These are phyloP conservation scores for Macrophomina tecta DNA, from an alignment of 2,329 filamentous ascomycete species.

Conservation along the genomic window DNA sequence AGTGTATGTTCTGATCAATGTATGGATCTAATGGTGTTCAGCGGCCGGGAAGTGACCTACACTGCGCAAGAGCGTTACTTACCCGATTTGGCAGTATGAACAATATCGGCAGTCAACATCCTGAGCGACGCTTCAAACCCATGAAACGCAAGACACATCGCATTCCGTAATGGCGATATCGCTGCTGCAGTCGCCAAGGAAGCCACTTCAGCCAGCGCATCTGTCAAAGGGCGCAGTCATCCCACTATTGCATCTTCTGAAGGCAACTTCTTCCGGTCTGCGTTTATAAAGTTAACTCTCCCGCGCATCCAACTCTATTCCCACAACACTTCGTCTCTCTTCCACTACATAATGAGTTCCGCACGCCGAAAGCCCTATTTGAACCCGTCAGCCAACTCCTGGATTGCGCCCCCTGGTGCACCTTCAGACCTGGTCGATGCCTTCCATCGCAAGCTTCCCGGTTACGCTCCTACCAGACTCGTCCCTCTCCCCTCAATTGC, in stretches of 20 bases:
- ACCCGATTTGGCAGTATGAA: background rate
- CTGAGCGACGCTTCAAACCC: background rate
- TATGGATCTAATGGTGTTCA: background rate
- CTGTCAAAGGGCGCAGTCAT: background rate
- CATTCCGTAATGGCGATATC: background rate
- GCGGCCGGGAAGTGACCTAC: background rate
- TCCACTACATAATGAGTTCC: background rate
- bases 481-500: slow-evolving; percentile 59
- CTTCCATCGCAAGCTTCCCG: slow-evolving; percentile 49
- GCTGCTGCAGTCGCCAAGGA: background rate
- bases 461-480: slow-evolving; percentile 60
- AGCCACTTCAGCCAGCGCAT: background rate
- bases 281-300: background rate
- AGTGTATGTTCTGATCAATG: background rate
- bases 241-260: background rate
- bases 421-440: background rate
- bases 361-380: background rate
- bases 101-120: background rate
- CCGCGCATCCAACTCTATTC: too few species aligned
- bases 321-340: too few species aligned
- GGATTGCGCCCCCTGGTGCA: background rate
- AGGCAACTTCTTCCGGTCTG: background rate
- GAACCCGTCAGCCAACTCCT: slow-evolving; percentile 5
- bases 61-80: background rate
- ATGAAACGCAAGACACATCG: background rate